phyloP scores from a whole-genome alignment of 371 early-diverging fungal species.

The Mortierella sp. region DNA sequence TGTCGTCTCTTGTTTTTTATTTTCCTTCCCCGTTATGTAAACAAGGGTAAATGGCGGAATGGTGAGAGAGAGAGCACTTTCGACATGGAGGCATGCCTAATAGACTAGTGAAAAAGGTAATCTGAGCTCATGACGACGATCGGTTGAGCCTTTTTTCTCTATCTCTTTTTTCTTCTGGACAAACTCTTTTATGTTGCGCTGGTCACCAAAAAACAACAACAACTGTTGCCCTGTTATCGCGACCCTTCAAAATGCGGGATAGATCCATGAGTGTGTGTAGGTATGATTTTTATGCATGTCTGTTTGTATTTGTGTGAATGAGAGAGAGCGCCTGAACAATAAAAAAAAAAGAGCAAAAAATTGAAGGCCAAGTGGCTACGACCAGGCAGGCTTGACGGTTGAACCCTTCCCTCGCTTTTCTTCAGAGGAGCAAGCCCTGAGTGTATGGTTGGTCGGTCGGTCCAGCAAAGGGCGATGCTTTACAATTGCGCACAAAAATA shows the following conservation, averaged over 20 bases:
- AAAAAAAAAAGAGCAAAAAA: background rate
- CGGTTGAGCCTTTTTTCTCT: background rate
- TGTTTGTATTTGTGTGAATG: background rate
- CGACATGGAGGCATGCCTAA: background rate
- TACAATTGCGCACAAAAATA: background rate
- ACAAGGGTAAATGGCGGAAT: background rate
- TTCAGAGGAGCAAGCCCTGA: background rate
- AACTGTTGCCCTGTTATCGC: background rate
- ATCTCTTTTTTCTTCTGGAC: background rate
- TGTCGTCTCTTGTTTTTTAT: background rate
- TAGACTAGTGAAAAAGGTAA: slow-evolving; percentile 9
- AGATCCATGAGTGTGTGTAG: slow-evolving; percentile 2
- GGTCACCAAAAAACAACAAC: background rate
- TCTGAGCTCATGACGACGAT: slow-evolving; percentile 13
- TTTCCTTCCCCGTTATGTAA: background rate
- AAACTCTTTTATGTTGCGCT: background rate
- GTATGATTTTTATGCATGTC: background rate
- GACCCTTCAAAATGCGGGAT: slow-evolving; percentile 1
- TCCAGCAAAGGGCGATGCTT: background rate
- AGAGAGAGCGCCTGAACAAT: background rate
- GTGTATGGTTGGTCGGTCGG: background rate
- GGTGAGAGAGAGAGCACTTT: background rate
- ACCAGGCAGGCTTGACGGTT: slow-evolving; percentile 4
- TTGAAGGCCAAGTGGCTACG: background rate
- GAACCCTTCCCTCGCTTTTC: no score